phyloP scores from a whole-genome alignment of 2,329 filamentous ascomycete genomes.

The Fusarium austroafricanum region DNA sequence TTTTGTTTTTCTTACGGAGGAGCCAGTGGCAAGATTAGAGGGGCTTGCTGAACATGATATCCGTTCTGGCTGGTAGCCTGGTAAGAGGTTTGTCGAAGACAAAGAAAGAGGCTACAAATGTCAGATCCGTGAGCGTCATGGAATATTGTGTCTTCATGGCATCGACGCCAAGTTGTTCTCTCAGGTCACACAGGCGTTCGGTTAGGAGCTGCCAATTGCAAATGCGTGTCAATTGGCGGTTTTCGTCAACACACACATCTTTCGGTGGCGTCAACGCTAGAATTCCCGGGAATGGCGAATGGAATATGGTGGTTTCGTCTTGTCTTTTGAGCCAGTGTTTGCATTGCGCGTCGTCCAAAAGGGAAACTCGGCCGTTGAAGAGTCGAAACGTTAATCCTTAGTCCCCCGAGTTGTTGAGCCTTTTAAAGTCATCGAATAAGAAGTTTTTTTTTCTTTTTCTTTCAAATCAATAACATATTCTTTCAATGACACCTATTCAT shows the following conservation, averaged over 20 bases:
- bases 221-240: conserved; percentile 4
- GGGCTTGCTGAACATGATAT: conserved; percentile 2
- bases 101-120: background rate
- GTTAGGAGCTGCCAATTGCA: background rate
- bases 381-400: conserved; percentile 18
- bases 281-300: conserved; percentile 23
- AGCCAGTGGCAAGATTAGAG: conserved; percentile 30
- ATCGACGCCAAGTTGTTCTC: background rate
- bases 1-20: background rate
- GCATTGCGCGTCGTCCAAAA: conserved; percentile 25
- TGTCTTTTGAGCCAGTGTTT: conserved; percentile 13
- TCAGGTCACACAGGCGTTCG: background rate
- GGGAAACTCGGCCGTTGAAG: conserved; percentile 29
- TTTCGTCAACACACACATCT: conserved; percentile 4
- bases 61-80: background rate
- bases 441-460: too few relatives aligned
- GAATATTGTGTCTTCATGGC: background rate
- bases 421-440: conserved; percentile 14
- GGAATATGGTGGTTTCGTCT: conserved; percentile 27
- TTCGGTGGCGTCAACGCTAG: conserved; percentile 36
- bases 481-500: background rate
- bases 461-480: background rate
- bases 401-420: conserved; percentile 2
- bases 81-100: too few relatives aligned
- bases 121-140: background rate